Evolutionary conservation across 257 asterid genomes (phyloP), one percentile per base, ranked within the genome.

Genomic region (Nicotiana undulata): DNA sequence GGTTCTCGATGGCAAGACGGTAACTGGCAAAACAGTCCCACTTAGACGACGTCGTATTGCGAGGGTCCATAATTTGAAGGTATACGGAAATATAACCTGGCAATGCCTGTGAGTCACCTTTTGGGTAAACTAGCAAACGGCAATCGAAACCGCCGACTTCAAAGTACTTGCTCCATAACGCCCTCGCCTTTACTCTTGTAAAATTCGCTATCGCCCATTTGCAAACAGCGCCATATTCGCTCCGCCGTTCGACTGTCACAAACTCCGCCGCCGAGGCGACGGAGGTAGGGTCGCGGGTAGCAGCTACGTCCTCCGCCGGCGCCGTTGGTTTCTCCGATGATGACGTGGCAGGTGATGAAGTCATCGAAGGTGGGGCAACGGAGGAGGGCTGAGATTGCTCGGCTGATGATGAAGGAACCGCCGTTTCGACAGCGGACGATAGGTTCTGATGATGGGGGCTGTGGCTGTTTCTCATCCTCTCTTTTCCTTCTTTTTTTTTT

Each of bases 21-120:
- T 95, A 95, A 90, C 99, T 95, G 12, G 97, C 97, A 17, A 95
- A 95, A 46, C 99, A 95, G 85, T 95, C 99, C 99, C 99, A 95
- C 85, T 91, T 93, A 0, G 97, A 87, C 28, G 98, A 93, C 5
- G 97, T 84, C 0, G 93, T 56, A 56, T 18, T 56, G 26, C 63
- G 63, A 18, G 99, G 99, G 98, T 95, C 98, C 92, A 92, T 90
- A 83, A 95, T 93, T 82, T 95, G 99, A 0, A 95, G 83, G 77
- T 95, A 95, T 63, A 93, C 86, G 51, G 98, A 93, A 18, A 93
- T 80, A 60, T 95, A 93, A 0, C 98, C 97, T 0, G 98, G 99
- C 10, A 95, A 88, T 1, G 99, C 99, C 87, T 95, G 99, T 3
- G 98, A 88, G 82, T 95, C 99, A 4, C 99, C 99, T 90, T 92